Conservation (phyloP, 805 yeast species). For the Citeromyces nyonsensis region DNA sequence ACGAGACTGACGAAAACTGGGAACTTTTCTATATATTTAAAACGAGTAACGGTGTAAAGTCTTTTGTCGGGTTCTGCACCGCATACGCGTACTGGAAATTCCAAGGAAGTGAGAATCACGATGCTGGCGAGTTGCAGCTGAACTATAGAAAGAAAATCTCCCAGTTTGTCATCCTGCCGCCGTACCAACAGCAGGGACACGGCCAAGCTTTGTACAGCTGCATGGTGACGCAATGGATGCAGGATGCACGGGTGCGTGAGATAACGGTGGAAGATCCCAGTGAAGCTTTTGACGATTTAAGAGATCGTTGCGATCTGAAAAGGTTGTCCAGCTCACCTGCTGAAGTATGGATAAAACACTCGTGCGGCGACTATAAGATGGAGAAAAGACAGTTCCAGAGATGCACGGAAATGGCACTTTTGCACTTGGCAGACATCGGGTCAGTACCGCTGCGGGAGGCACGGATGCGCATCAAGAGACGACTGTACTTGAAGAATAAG, state of each 20-base stretch:
- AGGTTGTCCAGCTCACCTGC: conserved; percentile 21
- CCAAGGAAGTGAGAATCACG: conserved; percentile 36
- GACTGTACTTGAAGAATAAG: conserved; percentile 65
- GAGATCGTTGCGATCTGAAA: conserved; percentile 68
- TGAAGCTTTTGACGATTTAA: conserved; percentile 78
- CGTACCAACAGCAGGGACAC: conserved; percentile 57
- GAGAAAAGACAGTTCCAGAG: conserved; percentile 70
- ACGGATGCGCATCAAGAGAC: conserved; percentile 51
- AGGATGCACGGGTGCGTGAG: conserved; percentile 39
- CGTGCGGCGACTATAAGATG: conserved; percentile 32
- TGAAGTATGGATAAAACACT: conserved; percentile 20
- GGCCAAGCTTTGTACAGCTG: conserved; percentile 54
- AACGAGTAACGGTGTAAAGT: conserved; percentile 15
- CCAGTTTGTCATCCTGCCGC: conserved; percentile 78
- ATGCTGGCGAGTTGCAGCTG: conserved; percentile 13
- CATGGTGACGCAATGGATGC: conserved; percentile 38
- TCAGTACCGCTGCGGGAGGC: conserved; percentile 20
- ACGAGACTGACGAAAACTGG: conserved; percentile 66
- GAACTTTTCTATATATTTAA: conserved; percentile 46
- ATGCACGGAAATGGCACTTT: conserved; percentile 58
- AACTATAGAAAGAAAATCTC: conserved; percentile 60
- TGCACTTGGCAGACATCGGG: conserved; percentile 17
- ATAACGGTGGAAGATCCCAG: conserved; percentile 91
- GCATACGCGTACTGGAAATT: conserved; percentile 76
- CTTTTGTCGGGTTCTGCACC: conserved; percentile 70